These are phyloP conservation scores for Paspalum notatum DNA, from an alignment of 176 grass and related monocot species.

Conservation along the genomic window DNA sequence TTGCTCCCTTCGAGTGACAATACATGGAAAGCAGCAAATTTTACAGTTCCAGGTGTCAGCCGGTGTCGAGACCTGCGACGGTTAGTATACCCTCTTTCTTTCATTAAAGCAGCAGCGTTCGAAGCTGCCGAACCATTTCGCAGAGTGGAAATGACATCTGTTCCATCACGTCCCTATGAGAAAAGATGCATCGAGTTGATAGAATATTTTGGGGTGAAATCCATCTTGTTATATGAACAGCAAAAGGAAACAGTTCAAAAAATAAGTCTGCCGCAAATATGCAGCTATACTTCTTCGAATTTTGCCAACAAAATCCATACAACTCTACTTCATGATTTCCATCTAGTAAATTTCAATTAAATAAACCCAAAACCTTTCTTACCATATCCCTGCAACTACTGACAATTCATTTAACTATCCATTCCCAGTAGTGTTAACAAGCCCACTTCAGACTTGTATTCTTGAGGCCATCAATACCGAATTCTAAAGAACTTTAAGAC, in stretches of 20 bases:
- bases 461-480: background rate
- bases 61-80: constrained; percentile 74
- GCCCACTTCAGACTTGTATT: background rate
- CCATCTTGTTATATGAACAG: constrained; percentile 3
- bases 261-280: constrained; percentile 4
- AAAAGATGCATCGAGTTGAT: constrained; percentile 20
- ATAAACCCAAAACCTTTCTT: background rate
- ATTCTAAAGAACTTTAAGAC: background rate
- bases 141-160: constrained; percentile 69
- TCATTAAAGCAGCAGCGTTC: constrained; percentile 86
- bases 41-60: constrained; percentile 95
- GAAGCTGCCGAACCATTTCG: constrained; percentile 80
- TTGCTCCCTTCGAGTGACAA: constrained; percentile 89
- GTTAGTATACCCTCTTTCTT: constrained; percentile 82
- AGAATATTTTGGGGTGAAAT: background rate
- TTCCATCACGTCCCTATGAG: constrained; percentile 62
- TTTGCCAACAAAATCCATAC: background rate
- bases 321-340: background rate
- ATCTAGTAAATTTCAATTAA: background rate
- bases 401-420: background rate
- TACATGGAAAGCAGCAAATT: constrained; percentile 98
- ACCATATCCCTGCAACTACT: background rate
- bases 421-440: constrained; percentile 3
- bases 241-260: constrained; percentile 25
- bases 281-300: constrained; percentile 10